Base-by-base conservation (phyloP, 139 green algal genomes). In the Coelastrella sp. region DNA sequence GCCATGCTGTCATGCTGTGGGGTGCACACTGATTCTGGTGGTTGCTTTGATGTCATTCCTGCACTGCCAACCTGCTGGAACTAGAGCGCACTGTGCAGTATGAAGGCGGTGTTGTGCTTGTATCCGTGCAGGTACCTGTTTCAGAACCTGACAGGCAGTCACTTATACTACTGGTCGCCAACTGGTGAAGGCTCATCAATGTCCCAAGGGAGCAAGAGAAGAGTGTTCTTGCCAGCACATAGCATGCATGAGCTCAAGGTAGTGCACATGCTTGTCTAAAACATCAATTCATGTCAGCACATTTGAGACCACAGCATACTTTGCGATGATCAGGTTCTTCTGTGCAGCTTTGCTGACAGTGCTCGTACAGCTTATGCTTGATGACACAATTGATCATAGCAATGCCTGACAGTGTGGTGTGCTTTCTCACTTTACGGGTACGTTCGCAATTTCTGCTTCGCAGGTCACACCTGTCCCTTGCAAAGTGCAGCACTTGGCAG, bases 81-180 rank as follows among this genome's bases (percentile, higher is more conserved):
- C n/a, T n/a, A n/a, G n/a, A n/a, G n/a, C n/a, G n/a, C n/a, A n/a
- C n/a, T n/a, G n/a, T n/a, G n/a, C n/a, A n/a, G n/a, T n/a, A n/a
- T n/a, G n/a, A n/a, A n/a, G n/a, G n/a, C n/a, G n/a, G n/a, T n/a
- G n/a, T n/a, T n/a, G n/a, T n/a, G n/a, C n/a, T n/a, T n/a, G n/a
- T n/a, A n/a, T n/a, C n/a, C n/a, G n/a, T 75, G 66, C 86, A 92
- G 90, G 74, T 97, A 96, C 87, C 87, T 96, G 21, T 96, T 97
- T 72, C 92, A 96, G 73, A 97, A 97, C 83, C 90, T 95, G 79
- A 94, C 91, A 15, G 94, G 94, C 27, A 85, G 95, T 73, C 71
- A 82, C 6, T 66, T 96, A 5, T 96, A 90, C 87, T 97, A 97
- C 86, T 97, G 92, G 93, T 75, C 78, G 9, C 43, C 48, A 8